Evolutionary conservation across 345 rosid genomes (phyloP).

Genomic region (Brassica nigra): DNA sequence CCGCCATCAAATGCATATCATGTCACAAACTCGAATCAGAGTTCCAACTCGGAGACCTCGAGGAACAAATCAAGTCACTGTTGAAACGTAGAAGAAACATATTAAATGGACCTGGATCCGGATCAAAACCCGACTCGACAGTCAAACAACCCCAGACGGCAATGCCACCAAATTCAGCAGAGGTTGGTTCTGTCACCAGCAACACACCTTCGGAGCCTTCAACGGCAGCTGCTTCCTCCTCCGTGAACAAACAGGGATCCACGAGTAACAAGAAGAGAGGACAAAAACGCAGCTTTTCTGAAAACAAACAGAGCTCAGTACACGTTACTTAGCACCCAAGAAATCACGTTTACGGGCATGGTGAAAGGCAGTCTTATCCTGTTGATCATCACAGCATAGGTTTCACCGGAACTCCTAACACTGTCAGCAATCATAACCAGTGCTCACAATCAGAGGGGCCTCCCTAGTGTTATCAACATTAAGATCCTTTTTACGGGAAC

Average conservation of each 20-base stretch:
- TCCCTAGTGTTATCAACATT: not conserved
- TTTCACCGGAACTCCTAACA: not conserved
- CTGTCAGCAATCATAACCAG: not conserved
- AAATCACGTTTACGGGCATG: not conserved
- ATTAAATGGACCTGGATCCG: not conserved
- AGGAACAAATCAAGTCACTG: slow-evolving; percentile 24
- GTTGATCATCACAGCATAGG: not conserved
- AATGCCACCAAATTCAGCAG: slow-evolving; percentile 8
- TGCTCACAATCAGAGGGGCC: not conserved
- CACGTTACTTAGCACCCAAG: slow-evolving; percentile 17
- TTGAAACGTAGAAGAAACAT: not conserved
- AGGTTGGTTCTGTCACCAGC: slow-evolving; percentile 19
- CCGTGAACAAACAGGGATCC: not conserved
- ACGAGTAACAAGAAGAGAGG: slow-evolving; percentile 1
- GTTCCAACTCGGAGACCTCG: slow-evolving; percentile 10
- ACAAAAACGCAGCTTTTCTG: slow-evolving; percentile 15
- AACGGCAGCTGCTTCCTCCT: slow-evolving; percentile 3
- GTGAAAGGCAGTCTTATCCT: slow-evolving; percentile 9
- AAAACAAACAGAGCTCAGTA: not conserved
- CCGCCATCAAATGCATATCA: slow-evolving; percentile 28
- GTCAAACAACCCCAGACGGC: not conserved
- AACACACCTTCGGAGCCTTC: slow-evolving; percentile 4
- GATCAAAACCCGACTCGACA: slow-evolving; percentile 3
- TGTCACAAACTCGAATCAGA: slow-evolving; percentile 37
- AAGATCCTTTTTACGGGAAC: not conserved